Base-by-base conservation (phyloP, 805 yeast genomes). In the Jamesozyma jinghongensis region DNA sequence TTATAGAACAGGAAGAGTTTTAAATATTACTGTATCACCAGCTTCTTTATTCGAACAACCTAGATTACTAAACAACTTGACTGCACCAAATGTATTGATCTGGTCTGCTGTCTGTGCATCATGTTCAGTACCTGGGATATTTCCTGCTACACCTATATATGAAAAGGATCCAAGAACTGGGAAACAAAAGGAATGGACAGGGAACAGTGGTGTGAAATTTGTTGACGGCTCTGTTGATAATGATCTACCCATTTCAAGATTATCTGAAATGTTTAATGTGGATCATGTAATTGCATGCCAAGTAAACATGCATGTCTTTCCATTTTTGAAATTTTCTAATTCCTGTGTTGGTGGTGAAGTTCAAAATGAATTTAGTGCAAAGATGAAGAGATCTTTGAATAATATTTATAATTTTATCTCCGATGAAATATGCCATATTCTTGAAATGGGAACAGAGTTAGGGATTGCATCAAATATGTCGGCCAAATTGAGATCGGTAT, bases 211-310 rank as follows among this genome's bases (percentile, higher is more conserved):
- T 0, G 75, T 81, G 7, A 81, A 83, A 52, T 92, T 83, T 62
- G 88, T 92, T 25, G 99, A 92, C 61, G 99, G 99, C 0, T 86
- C 96, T 0, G 95, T 92, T 6, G 94, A 90, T 55, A 85, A 85
- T 47, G 99, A 92, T 60, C 65, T 92, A 39, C 99, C 99, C 3
- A 81, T 87, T 20, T 73, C 94, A 2, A 73, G 97, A 50, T 68
- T 92, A 18, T 81, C 94, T 17, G 98, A 92, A 57, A 87, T 92
- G 95, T 92, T 92, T 61, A 90, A 92, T 55, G 96, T 92, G 25
- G 95, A 92, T 58, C 96, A 92, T 60, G 88, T 92, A 46, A 87
- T 92, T 51, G 98, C 97, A 0, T 90, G 95, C 35, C 99, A 92
- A 59, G 98, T 92, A 1, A 92, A 92, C 56, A 94, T 97, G 0